These are phyloP conservation scores for Clarireedia homoeocarpa DNA, from an alignment of 2,329 filamentous ascomycete genomes.

Conservation along the genomic window DNA sequence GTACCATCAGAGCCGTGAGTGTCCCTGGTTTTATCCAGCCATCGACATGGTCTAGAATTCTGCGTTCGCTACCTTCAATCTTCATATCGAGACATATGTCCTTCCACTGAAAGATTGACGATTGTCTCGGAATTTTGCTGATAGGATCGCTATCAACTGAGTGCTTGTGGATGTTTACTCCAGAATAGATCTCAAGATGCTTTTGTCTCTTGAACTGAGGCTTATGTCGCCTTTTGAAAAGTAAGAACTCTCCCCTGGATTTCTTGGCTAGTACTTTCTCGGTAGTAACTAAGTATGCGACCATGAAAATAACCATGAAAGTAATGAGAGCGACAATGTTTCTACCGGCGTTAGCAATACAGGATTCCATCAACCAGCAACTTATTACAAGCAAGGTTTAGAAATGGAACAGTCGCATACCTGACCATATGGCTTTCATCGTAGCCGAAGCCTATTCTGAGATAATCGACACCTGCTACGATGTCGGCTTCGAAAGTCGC, in stretches of 20 bases:
- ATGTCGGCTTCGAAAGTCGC: slow-evolving; percentile 41
- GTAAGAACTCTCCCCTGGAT: slow-evolving; percentile 68
- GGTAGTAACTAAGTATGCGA: slow-evolving; percentile 54
- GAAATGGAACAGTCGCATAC: slow-evolving; percentile 3
- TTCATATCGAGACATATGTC: slow-evolving; percentile 63
- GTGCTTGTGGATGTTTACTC: slow-evolving; percentile 12
- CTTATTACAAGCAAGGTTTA: not conserved
- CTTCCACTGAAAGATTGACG: slow-evolving; percentile 18
- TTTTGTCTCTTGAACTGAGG: slow-evolving; percentile 7
- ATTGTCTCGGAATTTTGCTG: slow-evolving; percentile 4
- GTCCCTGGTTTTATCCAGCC: slow-evolving; percentile 67
- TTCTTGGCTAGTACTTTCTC: slow-evolving; percentile 57
- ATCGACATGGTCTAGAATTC: slow-evolving; percentile 60
- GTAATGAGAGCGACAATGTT: slow-evolving; percentile 63
- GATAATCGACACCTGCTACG: slow-evolving; percentile 45
- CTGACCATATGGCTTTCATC: slow-evolving; percentile 54
- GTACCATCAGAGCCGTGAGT: slow-evolving; percentile 56
- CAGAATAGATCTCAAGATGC: slow-evolving; percentile 7
- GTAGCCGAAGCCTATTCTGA: slow-evolving; percentile 49
- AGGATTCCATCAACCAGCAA: not conserved
- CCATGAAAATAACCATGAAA: slow-evolving; percentile 55
- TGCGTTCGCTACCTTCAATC: slow-evolving; percentile 53
- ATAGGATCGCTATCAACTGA: not conserved
- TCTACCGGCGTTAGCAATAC: slow-evolving; percentile 7
- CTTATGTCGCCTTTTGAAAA: slow-evolving; percentile 64